Conservation (phyloP, 129 eudicot species). For the Pulicaria dysenterica region DNA sequence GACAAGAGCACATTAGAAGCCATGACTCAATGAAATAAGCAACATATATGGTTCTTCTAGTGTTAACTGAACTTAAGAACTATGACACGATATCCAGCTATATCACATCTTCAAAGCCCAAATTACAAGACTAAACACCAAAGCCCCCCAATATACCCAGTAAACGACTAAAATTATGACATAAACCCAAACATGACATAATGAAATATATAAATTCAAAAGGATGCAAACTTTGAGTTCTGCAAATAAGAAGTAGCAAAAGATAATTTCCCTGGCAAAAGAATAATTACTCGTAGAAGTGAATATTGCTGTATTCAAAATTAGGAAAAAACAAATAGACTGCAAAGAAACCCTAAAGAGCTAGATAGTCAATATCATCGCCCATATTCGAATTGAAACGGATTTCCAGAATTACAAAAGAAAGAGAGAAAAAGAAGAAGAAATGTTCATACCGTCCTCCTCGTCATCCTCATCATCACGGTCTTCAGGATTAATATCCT, state of each 20-base stretch:
- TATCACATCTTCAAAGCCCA: constrained; percentile 14
- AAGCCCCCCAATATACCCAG: constrained; percentile 19
- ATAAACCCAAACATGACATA: constrained; percentile 8
- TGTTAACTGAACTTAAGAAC: neutral
- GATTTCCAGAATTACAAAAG: neutral
- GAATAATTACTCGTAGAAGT: neutral
- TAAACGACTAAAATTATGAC: neutral
- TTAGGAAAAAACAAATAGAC: constrained; percentile 20
- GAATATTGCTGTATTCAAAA: neutral
- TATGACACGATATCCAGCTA: neutral
- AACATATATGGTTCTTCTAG: neutral
- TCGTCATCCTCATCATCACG: constrained; percentile 71
- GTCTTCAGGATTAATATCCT: constrained; percentile 44
- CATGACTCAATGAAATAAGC: constrained; percentile 1
- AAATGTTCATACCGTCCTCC: constrained; percentile 54
- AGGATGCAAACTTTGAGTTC: constrained; percentile 5
- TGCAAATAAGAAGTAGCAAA: neutral
- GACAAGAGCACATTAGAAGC: constrained; percentile 12
- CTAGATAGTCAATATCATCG: neutral
- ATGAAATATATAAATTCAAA: neutral
- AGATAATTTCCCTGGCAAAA: neutral
- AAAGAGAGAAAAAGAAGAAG: too few species aligned
- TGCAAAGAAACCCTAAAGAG: constrained; percentile 4
- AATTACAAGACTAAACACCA: neutral
- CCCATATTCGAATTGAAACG: neutral